Base-by-base conservation (phyloP, 1,284 basidiomycete genomes). In the Ceratobasidium sp. region DNA sequence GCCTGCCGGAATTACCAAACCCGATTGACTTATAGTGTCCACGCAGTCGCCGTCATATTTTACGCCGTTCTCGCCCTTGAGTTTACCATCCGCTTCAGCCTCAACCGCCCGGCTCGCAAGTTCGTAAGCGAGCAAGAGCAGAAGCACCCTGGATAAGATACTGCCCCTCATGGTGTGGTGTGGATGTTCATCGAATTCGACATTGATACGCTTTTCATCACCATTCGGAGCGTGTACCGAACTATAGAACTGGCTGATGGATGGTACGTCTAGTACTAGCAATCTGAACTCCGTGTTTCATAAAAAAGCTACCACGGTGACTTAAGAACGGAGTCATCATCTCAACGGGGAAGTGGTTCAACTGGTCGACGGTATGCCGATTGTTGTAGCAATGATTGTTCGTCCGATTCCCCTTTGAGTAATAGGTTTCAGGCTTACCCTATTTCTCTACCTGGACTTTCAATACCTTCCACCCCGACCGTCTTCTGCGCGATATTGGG, bases 201-300 rank as follows among this genome's bases (percentile, higher is more conserved):
- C 0, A 63, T 77, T 41, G 62, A 53, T 2, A 77, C 72, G 15
- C 24, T 77, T 36, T 75, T 76, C 48, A 66, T 76, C 50, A 56
- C 63, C 31, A 47, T 76, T n/a, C 75, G 76, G 7, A 64, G 69
- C 36, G 51, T 77, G 33, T 77, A 77, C 64, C 62, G 76, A 15
- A 77, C 76, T 9, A 75, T 77, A 19, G 76, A 77, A 44, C 53
- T 69, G 8, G 57, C 66, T 36, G 66, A 69, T 19, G 66, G 66
- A 69, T 69, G 66, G 66, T 57, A 17, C 2, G 54, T 57, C 17
- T 27, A 27, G 27, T n/a, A 24, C 36, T 41, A 41, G 11, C 36
- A 11, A 41, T 41, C 4, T 11, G 36, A 4, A 41, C n/a, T n/a
- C n/a, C n/a, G n/a, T n/a, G n/a, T n/a, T 41, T 41, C 11, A 11